Base-by-base conservation (phyloP, 169 alveolate genomes). In the Miamiensis avidus region DNA sequence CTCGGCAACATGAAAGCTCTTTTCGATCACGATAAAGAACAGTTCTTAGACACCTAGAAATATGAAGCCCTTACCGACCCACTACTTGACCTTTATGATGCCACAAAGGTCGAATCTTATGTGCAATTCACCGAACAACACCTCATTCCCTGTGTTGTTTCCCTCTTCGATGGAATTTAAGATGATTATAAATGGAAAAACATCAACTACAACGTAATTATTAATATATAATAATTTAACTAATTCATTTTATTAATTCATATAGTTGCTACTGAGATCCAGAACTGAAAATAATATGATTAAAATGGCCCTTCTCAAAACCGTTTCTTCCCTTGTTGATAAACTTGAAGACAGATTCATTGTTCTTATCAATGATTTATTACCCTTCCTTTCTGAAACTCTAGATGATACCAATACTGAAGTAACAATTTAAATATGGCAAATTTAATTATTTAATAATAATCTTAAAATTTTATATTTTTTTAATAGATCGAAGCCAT, bases 171-270 rank as follows among this genome's bases (percentile, higher is more conserved):
- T 33, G 74, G 34, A 29, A 4, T 77, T 25, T 32, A 30, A 4
- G 82, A 77, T 33, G 82, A 77, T 25, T 77, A 77, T 34, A 77
- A 77, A 77, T 77, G 82, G 82, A 77, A 77, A 33, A 31, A 65
- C 4, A 29, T 77, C 25, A 77, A 77, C 6, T 77, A 77, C 72
- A 77, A 77, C 64, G 82, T 77, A 77, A 77, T 16, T 77, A 32
- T 20, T 16, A 76, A 29, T 31, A 25, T 1, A 1, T 0, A 31
- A n/a, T n/a, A n/a, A n/a, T n/a, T n/a, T n/a, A n/a, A n/a, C n/a
- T n/a, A n/a, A n/a, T n/a, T n/a, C n/a, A n/a, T n/a, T n/a, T n/a
- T n/a, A n/a, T n/a, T n/a, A n/a, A n/a, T n/a, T n/a, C n/a, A 15
- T n/a, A 16, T 33, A 77, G 82, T 33, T 77, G 28, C 28, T 77